Conservation (phyloP, 73 alveolate genomes). For the Tetrahymena thermophila region DNA sequence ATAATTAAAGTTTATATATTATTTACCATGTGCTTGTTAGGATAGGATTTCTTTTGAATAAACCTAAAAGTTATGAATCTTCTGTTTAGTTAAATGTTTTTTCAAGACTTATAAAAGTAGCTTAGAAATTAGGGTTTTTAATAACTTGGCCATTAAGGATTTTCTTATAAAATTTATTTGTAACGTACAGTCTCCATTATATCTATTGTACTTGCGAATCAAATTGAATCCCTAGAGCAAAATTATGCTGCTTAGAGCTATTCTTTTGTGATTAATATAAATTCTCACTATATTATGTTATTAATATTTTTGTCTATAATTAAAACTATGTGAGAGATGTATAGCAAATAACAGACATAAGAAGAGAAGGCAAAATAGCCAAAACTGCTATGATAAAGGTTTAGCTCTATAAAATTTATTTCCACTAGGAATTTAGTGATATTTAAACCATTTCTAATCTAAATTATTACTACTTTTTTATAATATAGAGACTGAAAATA, state of each 20-base stretch:
- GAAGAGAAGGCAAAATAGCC: neutral
- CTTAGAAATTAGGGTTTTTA: neutral
- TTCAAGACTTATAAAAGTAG: neutral
- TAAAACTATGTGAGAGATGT: neutral
- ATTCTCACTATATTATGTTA: neutral
- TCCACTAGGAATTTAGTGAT: neutral
- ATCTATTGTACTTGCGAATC: neutral
- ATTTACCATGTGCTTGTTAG: neutral
- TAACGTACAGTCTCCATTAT: neutral
- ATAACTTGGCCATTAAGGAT: neutral
- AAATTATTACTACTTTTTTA: too few species aligned
- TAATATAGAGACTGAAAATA: neutral
- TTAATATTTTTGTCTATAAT: neutral
- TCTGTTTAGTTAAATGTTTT: neutral
- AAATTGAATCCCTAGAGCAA: neutral
- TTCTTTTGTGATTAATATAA: neutral
- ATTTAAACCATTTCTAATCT: neutral
- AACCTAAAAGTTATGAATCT: neutral
- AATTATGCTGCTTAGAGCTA: neutral
- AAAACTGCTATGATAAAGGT: neutral
- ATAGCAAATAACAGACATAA: neutral
- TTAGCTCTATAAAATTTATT: neutral
- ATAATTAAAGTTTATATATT: too few species aligned
- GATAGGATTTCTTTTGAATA: neutral
- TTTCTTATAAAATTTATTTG: neutral